Conservation (phyloP, 805 yeast species). For the Saccharomycopsis fibuligera region DNA sequence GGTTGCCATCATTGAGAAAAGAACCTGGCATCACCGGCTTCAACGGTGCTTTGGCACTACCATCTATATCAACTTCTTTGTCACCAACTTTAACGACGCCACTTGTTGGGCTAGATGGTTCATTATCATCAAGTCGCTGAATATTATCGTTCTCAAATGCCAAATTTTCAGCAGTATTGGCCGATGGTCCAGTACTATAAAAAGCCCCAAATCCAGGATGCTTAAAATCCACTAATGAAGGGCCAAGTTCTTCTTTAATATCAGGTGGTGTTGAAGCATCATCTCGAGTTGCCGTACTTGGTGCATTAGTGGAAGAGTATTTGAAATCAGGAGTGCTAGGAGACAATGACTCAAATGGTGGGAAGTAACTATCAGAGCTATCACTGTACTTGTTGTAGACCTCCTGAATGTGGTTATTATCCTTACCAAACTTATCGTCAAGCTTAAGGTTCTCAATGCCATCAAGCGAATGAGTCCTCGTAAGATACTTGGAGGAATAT, state of each 20-base stretch:
- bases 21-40: no score
- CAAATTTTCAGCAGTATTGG: conserved; percentile 27
- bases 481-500: not conserved
- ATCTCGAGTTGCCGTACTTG: not conserved
- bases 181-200: conserved; percentile 1
- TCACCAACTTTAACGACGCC: no score
- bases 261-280: not conserved
- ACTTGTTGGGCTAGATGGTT: not conserved
- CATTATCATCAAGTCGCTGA: conserved; percentile 22
- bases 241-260: no score
- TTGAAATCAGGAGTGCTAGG: conserved; percentile 6
- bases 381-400: not conserved
- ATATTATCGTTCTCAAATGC: conserved; percentile 61
- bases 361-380: conserved; percentile 16
- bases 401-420: not conserved
- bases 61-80: no score
- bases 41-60: no score
- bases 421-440: conserved; percentile 1
- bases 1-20: no score
- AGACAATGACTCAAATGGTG: conserved; percentile 12
- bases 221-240: not conserved
- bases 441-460: not conserved
- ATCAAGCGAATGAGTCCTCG: not conserved
- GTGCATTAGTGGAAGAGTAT: not conserved
- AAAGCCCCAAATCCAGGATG: conserved; percentile 2